Evolutionary conservation across 495 filamentous ascomycete species (phyloP), one percentile per base, ranked within the genome.

Genomic region (Aspergillus panamensis): DNA sequence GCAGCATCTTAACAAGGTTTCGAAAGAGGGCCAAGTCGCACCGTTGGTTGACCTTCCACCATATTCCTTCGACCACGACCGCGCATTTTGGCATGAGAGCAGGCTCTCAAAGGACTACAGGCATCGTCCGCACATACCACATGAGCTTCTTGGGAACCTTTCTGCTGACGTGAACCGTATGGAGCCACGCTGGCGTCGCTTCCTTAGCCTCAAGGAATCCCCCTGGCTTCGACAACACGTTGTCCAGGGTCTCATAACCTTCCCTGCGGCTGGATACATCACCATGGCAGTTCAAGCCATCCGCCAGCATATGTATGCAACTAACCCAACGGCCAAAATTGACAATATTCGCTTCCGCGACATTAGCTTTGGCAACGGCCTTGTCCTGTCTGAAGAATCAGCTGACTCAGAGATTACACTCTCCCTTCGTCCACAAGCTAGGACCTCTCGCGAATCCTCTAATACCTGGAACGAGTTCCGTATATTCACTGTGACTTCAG

Each of bases 241-340:
- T 47, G 1, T 80, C 0, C 72, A 77, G 47, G 60, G 66, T 5
- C 62, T 73, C 29, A 58, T 61, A 1, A 68, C 88, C 2, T 86
- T 83, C 60, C 86, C 87, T 12, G 80, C 77, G 58, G 78, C 83
- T 1, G 82, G 77, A 0, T 87, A 80, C 58, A 57, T 83, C 33
- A 66, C 75, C 3, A 82, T 82, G 77, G 84, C 81, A 0, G 21
- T 87, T 0, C 85, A 88, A 57, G 80, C 82, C 16, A 21, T 43
- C 9, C 55, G 55, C 32, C 55, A 57, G n/a, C 55, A 57, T 14
- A 49, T 57, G 37, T 21, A 39, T 21, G 29, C 55, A 3, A 44
- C 25, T 3, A 42, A 33, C 5, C 55, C 47, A 17, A 43, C 47
- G 0, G 48, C 48, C 3, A 51, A 31, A 31, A 57, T 57, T 14